phyloP scores from a whole-genome alignment of 345 rosid genomes.

The Trapa incisa region DNA sequence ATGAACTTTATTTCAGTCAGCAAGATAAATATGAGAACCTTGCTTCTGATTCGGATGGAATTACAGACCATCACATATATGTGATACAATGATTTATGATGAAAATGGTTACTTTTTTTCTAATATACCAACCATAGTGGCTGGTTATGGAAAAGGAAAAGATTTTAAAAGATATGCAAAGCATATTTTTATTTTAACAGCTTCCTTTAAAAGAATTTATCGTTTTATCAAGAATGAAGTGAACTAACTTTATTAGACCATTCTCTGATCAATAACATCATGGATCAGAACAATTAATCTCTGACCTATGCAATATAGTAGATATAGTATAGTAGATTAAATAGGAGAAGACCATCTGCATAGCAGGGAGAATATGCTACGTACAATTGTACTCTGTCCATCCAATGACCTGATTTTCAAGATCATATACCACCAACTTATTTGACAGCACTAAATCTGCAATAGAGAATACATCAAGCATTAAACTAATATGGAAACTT shows the following conservation, averaged over 20 bases:
- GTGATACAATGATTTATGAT: not conserved
- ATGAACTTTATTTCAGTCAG: no score
- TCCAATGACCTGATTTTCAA: slow-evolving; percentile 73
- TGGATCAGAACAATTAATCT: not conserved
- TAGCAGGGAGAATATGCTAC: slow-evolving; percentile 15
- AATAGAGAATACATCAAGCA: slow-evolving; percentile 13
- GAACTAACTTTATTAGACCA: no score
- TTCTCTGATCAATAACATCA: no score
- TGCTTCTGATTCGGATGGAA: no score
- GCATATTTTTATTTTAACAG: not conserved
- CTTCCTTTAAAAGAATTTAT: no score
- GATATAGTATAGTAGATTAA: not conserved
- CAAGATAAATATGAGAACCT: no score
- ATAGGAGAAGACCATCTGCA: not conserved
- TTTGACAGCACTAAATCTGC: slow-evolving; percentile 93
- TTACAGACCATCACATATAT: not conserved
- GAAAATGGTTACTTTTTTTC: not conserved
- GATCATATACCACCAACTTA: slow-evolving; percentile 86
- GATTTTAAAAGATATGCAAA: not conserved
- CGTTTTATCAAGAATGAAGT: no score
- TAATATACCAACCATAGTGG: no score
- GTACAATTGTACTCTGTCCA: slow-evolving; percentile 97
- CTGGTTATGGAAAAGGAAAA: no score
- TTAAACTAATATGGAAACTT: not conserved
- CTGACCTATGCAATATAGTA: not conserved